phyloP scores from a whole-genome alignment of 2,329 filamentous ascomycete genomes.

The Fonsecaea pedrosoi region DNA sequence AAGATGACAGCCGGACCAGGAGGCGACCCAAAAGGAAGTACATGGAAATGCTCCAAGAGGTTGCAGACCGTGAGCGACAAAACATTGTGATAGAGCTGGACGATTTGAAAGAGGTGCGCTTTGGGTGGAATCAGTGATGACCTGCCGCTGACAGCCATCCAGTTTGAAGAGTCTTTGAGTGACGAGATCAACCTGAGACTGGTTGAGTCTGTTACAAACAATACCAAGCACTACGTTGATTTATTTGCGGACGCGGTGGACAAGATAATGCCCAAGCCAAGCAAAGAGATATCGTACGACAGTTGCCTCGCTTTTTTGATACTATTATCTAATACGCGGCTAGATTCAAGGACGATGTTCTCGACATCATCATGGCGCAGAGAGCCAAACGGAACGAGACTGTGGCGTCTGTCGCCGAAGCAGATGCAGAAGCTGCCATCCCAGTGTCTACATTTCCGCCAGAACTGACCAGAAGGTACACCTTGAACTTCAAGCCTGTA shows the following conservation, averaged over 20 bases:
- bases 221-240: slow-evolving; percentile 95
- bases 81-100: slow-evolving; percentile 89
- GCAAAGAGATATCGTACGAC: slow-evolving; percentile 73
- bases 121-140: not conserved
- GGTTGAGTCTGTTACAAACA: slow-evolving; percentile 83
- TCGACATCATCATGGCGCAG: slow-evolving; percentile 95
- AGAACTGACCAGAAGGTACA: slow-evolving; percentile 90
- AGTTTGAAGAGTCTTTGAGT: slow-evolving; percentile 78
- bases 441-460: slow-evolving; percentile 84
- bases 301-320: not conserved
- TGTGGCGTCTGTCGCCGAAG: slow-evolving; percentile 70
- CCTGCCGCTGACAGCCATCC: slow-evolving; percentile 17
- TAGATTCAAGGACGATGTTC: slow-evolving; percentile 94
- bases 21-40: slow-evolving; percentile 80
- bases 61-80: slow-evolving; percentile 78
- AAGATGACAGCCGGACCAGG: slow-evolving; percentile 54
- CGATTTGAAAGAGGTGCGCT: slow-evolving; percentile 75
- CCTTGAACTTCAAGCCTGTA: slow-evolving; percentile 91
- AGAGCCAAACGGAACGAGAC: slow-evolving; percentile 84
- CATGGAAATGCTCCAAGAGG: slow-evolving; percentile 81
- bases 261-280: slow-evolving; percentile 79
- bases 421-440: slow-evolving; percentile 67
- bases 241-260: slow-evolving; percentile 88
- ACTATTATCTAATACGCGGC: slow-evolving; percentile 12
- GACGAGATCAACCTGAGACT: slow-evolving; percentile 70